phyloP scores from a whole-genome alignment of 2,329 filamentous ascomycete genomes.

The Ophiostoma tasmaniense region DNA sequence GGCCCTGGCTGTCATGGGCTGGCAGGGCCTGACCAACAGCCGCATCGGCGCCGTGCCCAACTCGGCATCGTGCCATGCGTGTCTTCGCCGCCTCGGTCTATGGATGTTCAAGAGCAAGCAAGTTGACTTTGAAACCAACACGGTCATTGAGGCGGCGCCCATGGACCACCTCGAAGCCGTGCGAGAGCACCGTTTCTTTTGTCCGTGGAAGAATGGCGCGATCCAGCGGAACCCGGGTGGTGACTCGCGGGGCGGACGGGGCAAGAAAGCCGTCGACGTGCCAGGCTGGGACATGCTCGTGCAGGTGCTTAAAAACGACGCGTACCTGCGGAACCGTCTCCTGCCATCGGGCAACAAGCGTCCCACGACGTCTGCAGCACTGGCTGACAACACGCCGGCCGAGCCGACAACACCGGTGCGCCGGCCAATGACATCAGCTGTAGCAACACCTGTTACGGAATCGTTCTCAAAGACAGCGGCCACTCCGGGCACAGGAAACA shows the following conservation, averaged over 20 bases:
- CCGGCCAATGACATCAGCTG: neutral
- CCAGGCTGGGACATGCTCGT: conserved; percentile 49
- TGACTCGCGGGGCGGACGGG: neutral
- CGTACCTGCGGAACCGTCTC: conserved; percentile 39
- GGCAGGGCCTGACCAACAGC: conserved; percentile 56
- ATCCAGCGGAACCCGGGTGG: conserved; percentile 48
- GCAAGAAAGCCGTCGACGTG: conserved; percentile 25
- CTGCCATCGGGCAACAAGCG: conserved; percentile 12
- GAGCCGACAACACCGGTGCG: conserved; percentile 4
- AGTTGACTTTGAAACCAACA: conserved; percentile 43
- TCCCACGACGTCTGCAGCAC: neutral
- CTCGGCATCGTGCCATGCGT: conserved; percentile 72
- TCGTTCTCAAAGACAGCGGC: neutral
- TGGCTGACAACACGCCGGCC: neutral
- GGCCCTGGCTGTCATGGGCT: conserved; percentile 62
- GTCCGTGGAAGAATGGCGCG: conserved; percentile 63
- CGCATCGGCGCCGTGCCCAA: conserved; percentile 56
- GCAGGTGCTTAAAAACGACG: conserved; percentile 50
- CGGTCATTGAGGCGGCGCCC: conserved; percentile 48
- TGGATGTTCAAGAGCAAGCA: conserved; percentile 87
- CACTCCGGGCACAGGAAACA: conserved; percentile 15
- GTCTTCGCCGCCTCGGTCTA: conserved; percentile 77
- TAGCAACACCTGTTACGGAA: neutral
- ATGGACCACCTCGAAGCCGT: conserved; percentile 62
- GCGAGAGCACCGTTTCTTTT: conserved; percentile 72